Evolutionary conservation across 495 filamentous ascomycete genomes (phyloP).

Genomic region (Cercophora sp.): DNA sequence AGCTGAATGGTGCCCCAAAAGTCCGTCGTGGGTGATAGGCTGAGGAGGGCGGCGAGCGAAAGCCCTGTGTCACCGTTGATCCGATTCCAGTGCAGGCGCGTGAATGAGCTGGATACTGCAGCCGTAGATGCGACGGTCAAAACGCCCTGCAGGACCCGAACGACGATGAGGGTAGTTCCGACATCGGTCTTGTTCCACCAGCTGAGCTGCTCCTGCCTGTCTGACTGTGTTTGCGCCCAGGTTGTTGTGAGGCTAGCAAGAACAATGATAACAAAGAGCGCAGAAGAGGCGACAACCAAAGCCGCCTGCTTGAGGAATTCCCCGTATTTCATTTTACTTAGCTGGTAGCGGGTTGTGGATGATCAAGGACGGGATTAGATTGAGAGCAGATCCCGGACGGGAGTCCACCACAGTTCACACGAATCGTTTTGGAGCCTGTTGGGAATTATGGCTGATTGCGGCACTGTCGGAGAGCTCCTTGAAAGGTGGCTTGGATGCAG

Average conservation of each 20-base stretch:
- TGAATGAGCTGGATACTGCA: neutral
- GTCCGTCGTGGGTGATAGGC: neutral
- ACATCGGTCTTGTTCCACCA: constrained; percentile 3
- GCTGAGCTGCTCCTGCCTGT: neutral
- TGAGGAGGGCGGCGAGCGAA: neutral
- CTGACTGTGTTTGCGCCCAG: constrained; percentile 2
- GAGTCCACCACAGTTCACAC: too few species aligned
- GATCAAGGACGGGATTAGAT: too few species aligned
- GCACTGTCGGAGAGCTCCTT: too few species aligned
- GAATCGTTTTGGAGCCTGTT: too few species aligned
- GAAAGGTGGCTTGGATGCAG: too few species aligned
- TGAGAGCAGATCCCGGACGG: too few species aligned
- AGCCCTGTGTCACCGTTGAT: neutral
- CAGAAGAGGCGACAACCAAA: neutral
- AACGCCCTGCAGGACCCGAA: constrained; percentile 1
- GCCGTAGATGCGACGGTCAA: neutral
- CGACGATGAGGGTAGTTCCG: constrained; percentile 3
- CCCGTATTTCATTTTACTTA: neutral
- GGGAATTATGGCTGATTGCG: too few species aligned
- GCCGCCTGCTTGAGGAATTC: neutral
- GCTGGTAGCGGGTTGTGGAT: too few species aligned
- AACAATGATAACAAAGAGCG: neutral
- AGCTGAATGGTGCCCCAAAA: neutral
- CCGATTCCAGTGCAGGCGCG: constrained; percentile 2
- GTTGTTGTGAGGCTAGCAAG: neutral